phyloP scores from a whole-genome alignment of 163 green algal species.

The Prototheca cutis region DNA sequence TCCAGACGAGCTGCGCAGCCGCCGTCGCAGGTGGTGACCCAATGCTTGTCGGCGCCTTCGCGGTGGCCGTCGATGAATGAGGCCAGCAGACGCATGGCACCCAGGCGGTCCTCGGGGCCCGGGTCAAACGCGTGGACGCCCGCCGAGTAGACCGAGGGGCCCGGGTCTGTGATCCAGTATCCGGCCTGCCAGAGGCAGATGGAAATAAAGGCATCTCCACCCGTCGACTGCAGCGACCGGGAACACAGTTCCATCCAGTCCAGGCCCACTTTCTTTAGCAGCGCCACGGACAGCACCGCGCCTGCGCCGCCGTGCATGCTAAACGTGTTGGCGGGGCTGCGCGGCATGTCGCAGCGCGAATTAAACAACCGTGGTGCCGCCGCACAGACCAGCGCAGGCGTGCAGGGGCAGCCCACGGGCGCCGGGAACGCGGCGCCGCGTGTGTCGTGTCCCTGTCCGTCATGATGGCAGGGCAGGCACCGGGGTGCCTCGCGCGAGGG shows the following conservation, averaged over 20 bases:
- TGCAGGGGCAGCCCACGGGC: constrained; percentile 30
- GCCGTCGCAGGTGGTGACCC: constrained; percentile 2
- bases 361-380: constrained; percentile 16
- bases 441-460: neutral
- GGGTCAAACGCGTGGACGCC: constrained; percentile 26
- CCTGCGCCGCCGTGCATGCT: constrained; percentile 29
- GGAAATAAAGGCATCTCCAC: constrained; percentile 28
- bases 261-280: constrained; percentile 15
- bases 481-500: constrained; percentile 17
- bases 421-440: constrained; percentile 9
- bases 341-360: constrained; percentile 21
- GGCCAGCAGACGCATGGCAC: constrained; percentile 20
- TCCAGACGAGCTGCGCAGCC: constrained; percentile 18
- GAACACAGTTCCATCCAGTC: constrained; percentile 29
- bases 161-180: constrained; percentile 24
- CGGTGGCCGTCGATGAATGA: constrained; percentile 5
- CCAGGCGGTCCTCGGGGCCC: constrained; percentile 23
- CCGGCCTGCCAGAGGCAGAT: constrained; percentile 30
- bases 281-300: constrained; percentile 19
- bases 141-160: constrained; percentile 17
- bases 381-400: constrained; percentile 22
- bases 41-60: constrained; percentile 11
- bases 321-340: constrained; percentile 11
- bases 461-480: constrained; percentile 31
- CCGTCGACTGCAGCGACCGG: constrained; percentile 22